Conservation (phyloP, 257 asterid species). For the Fraxinus americana region DNA sequence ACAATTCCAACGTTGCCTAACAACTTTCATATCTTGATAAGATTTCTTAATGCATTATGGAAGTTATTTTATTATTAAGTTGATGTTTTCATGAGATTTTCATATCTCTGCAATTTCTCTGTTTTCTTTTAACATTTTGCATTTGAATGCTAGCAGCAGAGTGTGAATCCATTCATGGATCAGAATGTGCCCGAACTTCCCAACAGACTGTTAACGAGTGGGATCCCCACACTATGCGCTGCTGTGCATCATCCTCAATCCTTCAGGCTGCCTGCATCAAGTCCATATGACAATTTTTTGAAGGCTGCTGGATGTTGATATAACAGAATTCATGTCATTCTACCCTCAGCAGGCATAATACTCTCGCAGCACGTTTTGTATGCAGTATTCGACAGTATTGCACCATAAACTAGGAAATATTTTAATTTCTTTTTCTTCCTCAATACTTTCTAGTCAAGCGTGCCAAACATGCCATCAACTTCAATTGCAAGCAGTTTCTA, state of each 20-base stretch:
- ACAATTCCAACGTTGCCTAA: too few species aligned
- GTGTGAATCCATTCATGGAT: slow-evolving; percentile 46
- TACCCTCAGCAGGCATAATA: not conserved
- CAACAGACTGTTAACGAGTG: slow-evolving; percentile 32
- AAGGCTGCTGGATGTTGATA: slow-evolving; percentile 88
- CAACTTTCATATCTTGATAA: not conserved
- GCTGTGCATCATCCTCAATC: slow-evolving; percentile 56
- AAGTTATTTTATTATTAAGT: not conserved
- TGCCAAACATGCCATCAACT: not conserved
- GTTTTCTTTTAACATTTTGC: not conserved
- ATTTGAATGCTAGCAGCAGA: slow-evolving; percentile 36
- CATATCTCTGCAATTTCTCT: not conserved
- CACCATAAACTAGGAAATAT: not conserved
- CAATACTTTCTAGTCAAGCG: not conserved
- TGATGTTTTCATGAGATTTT: not conserved
- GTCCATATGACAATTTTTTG: slow-evolving; percentile 84
- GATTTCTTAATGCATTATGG: not conserved
- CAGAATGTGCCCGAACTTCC: slow-evolving; percentile 25
- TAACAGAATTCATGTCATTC: slow-evolving; percentile 1
- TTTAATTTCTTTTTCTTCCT: not conserved
- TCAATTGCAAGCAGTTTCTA: not conserved
- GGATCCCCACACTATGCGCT: slow-evolving; percentile 44
- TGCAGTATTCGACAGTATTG: not conserved
- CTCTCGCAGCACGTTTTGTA: not conserved
- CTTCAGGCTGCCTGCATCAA: slow-evolving; percentile 70